Base-by-base conservation (phyloP, 2,329 filamentous ascomycete species). In the Huntiella bhutanensis region DNA sequence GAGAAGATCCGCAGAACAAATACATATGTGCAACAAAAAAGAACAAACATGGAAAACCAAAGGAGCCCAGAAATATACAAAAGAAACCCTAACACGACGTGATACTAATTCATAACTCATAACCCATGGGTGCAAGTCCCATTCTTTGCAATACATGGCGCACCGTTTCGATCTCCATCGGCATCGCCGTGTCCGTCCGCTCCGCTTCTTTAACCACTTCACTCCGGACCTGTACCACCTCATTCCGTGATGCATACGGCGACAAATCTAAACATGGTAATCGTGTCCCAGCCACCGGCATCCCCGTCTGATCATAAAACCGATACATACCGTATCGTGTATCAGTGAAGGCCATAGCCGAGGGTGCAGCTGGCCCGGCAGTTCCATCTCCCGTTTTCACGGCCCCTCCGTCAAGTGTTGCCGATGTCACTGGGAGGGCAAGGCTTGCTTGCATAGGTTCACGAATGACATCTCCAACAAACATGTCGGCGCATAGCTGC, bases 391-490 rank as follows among this genome's bases (percentile, higher is more conserved):
- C 22, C 5, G 22, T 28, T 10, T 28, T 28, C 1, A 28, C 22
- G 22, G 7, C 22, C 22, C 22, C 22, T 10, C 22, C 22, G 8
- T 28, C 22, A 13, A 36, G 34, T n/a, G 34, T 36, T n/a, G 34
- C 34, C 3, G 34, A 36, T 3, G 15, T 15, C 12, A 36, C 34
- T 6, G 34, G 34, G 15, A 36, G 12, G 15, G 12, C 15, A 32
- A 34, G 13, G 3, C 41, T 17, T 15, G 13, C 41, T 11, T 33
- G 13, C 12, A 42, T 41, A 11, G 38, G 19, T 13, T 48, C 46
- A n/a, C 22, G 15, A 4, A 48, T 32, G 11, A 48, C 46, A 28
- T 48, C 46, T 19, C 46, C 46, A 11, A 48, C 46, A 44, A 44
- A 44, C 35, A 43, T 43, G 13, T 48, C 46, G 11, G 33, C 35